Evolutionary conservation across 177 flowering plant species (phyloP).

Genomic region (Vitis hybrid): DNA sequence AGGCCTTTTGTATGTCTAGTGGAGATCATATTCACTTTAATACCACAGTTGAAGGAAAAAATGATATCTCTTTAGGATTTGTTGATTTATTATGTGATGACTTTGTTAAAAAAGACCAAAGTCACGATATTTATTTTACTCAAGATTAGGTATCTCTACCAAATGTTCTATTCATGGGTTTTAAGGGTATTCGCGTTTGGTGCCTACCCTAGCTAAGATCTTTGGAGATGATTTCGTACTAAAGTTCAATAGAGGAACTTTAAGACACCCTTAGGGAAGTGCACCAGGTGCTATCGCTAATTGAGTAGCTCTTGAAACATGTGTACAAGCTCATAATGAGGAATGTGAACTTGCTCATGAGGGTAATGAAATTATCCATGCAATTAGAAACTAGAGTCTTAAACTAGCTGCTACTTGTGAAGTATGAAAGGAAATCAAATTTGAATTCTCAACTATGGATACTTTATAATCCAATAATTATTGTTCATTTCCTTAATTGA

Average conservation of each 20-base stretch:
- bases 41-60: background rate
- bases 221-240: background rate
- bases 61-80: background rate
- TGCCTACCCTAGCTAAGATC: background rate
- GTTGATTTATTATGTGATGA: background rate
- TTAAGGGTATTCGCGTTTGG: background rate
- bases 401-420: no score
- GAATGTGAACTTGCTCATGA: constrained; percentile 17
- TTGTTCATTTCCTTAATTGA: no score
- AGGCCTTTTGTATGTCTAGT: constrained; percentile 11
- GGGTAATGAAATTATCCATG: background rate
- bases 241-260: background rate
- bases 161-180: background rate
- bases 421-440: no score
- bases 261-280: constrained; percentile 8
- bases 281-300: constrained; percentile 8
- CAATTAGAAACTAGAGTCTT: no score
- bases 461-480: no score
- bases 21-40: background rate
- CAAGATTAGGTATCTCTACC: background rate
- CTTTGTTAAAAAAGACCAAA: background rate
- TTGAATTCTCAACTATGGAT: no score
- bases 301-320: constrained; percentile 25
- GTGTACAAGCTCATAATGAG: constrained; percentile 25
- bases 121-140: background rate